Conservation (phyloP, 495 filamentous ascomycete genomes). For the Aspergillus bertholletiae region DNA sequence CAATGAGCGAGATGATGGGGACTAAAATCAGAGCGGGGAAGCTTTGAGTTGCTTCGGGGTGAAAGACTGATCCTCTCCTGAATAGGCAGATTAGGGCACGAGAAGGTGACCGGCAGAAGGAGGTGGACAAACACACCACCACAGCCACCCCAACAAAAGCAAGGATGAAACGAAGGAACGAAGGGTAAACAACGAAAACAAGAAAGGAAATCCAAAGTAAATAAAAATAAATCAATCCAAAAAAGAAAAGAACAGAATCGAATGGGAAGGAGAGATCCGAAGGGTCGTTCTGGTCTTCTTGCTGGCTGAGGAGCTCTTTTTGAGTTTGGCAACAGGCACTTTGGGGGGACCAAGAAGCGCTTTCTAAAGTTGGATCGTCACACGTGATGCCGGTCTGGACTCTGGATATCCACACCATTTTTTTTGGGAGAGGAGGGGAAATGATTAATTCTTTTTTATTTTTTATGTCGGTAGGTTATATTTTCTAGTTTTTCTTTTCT, state of each 20-base stretch:
- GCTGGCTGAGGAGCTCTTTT: neutral
- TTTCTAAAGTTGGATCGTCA: slow-evolving; percentile 8
- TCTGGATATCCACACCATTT: no score
- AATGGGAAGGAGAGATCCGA: neutral
- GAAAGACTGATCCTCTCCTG: slow-evolving; percentile 4
- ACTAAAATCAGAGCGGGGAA: slow-evolving; percentile 8
- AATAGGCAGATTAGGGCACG: slow-evolving; percentile 2
- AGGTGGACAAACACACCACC: neutral
- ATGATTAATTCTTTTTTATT: no score
- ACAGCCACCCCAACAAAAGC: no score
- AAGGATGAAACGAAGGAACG: neutral
- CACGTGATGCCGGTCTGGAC: slow-evolving; percentile 24
- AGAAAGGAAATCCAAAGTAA: neutral
- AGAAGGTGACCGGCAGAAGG: neutral
- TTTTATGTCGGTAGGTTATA: no score
- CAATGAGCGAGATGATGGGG: neutral
- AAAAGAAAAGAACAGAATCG: neutral
- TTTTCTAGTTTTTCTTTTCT: no score
- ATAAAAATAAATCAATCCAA: neutral
- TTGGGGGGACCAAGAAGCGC: neutral
- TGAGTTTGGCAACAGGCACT: neutral
- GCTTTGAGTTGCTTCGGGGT: slow-evolving; percentile 2
- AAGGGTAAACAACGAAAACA: neutral
- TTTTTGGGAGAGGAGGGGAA: no score
- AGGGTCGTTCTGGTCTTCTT: no score